A percentile compares a stretch with the other conserved stretches of the same genome.
These are phyloP conservation scores for Suillus cothurnatus DNA, from an alignment of 768 basidiomycete species.

Conservation along the genomic window DNA sequence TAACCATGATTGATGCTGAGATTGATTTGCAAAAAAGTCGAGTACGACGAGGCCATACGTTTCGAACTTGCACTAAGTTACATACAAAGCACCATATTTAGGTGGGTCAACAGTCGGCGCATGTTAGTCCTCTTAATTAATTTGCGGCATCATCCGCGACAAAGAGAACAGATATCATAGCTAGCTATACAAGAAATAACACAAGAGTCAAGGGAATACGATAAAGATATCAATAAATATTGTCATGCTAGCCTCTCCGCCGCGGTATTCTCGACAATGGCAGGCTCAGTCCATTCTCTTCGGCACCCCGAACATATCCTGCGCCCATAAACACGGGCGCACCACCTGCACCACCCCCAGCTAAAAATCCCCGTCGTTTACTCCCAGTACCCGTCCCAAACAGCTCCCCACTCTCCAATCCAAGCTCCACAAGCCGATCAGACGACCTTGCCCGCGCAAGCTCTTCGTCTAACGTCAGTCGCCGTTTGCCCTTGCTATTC, in stretches of 20 bases:
- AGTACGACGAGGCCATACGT: no score
- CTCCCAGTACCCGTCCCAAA: constrained; percentile 57
- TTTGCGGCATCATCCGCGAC: no score
- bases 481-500: constrained; percentile 32
- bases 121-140: no score
- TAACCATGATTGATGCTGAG: no score
- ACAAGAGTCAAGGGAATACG: not conserved
- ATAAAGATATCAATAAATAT: constrained; percentile 6
- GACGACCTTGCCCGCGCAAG: constrained; percentile 45
- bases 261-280: constrained; percentile 30
- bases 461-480: constrained; percentile 70
- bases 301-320: constrained; percentile 63
- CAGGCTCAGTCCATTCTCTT: constrained; percentile 25
- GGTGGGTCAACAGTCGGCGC: no score
- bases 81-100: no score
- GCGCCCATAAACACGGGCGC: constrained; percentile 69
- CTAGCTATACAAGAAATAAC: not conserved
- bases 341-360: constrained; percentile 76
- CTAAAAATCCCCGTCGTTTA: constrained; percentile 62
- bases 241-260: constrained; percentile 12
- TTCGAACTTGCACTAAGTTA: no score
- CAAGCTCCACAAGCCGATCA: constrained; percentile 41
- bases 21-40: no score
- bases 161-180: not conserved
- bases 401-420: constrained; percentile 43